Evolutionary conservation across 805 yeast species (phyloP), one percentile per base, ranked within the genome.

Genomic region (Sporopachydermia lactativora): DNA sequence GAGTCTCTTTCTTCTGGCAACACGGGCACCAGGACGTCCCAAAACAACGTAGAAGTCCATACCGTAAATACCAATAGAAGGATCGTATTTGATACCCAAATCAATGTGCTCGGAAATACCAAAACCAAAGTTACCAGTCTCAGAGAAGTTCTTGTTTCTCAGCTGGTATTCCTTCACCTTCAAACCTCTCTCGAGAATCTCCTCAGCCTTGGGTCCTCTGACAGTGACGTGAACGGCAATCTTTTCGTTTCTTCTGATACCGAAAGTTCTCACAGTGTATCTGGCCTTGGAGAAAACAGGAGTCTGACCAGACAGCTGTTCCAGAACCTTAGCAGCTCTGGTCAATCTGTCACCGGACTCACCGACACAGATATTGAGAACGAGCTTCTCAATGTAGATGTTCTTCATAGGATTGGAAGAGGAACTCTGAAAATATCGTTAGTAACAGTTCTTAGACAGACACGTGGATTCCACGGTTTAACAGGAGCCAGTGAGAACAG

Each of bases 331-430:
- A 66, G 98, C 92, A 61, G 98, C 98, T 83, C 98, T 89, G 77
- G 98, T 92, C 71, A 92, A 85, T 81, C 97, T 83, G 73, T 92
- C 98, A 79, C 98, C 98, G 71, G 96, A 88, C 76, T 92, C 98
- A 77, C 98, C 98, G 71, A 92, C 98, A 73, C 95, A 88, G 75
- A 92, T 92, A 92, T 92, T 92, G 72, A 92, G 83, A 72, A 92
- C 96, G 72, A 92, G 81, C 76, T 92, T 92, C 76, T 92, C 97
- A 76, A 92, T 89, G 77, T 81, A 88, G 73, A 92, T 77, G 62
- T 92, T 97, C 75, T 95, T 92, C 97, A 92, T 89, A 73, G 83
- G 77, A 76, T 92, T 92, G 52, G 63, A 50, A 49, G 58, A 42
- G 41, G 47, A 42, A 42, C 41, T 37, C 17, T 24, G 15, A 5